Evolutionary conservation across 352 stramenopile genomes (phyloP).

Genomic region (Phytophthora brassicae): DNA sequence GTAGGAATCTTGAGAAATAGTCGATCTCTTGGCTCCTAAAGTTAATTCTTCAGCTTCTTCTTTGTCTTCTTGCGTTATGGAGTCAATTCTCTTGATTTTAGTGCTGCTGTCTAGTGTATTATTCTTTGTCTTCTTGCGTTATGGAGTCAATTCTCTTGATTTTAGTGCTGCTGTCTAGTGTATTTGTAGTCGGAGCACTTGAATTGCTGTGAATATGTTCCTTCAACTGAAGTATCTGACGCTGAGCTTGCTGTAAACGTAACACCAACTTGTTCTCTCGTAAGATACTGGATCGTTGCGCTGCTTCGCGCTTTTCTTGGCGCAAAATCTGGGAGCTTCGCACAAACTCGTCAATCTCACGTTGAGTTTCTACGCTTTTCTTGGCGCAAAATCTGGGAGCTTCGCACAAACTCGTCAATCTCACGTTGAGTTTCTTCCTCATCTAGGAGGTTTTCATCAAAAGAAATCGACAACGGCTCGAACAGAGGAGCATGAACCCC

Average conservation of each 20-base stretch:
- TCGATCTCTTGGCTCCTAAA: not conserved
- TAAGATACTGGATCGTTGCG: slow-evolving; percentile 33
- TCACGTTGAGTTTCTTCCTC: slow-evolving; percentile 52
- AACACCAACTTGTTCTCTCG: slow-evolving; percentile 67
- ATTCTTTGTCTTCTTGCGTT: not conserved
- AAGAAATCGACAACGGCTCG: slow-evolving; percentile 24
- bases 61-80: not conserved
- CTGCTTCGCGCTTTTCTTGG: slow-evolving; percentile 27
- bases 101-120: not conserved
- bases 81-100: not conserved
- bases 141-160: not conserved
- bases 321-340: slow-evolving; percentile 43
- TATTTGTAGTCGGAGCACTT: too few relatives aligned
- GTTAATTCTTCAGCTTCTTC: not conserved
- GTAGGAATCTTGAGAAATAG: slow-evolving; percentile 13
- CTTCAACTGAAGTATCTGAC: slow-evolving; percentile 70
- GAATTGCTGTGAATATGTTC: slow-evolving; percentile 50
- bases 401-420: slow-evolving; percentile 56
- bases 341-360: slow-evolving; percentile 58
- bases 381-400: slow-evolving; percentile 41
- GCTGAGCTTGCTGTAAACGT: slow-evolving; percentile 71
- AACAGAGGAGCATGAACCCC: slow-evolving; percentile 5
- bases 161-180: not conserved
- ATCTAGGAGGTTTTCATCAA: slow-evolving; percentile 26
- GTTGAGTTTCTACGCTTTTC: slow-evolving; percentile 42